A percentile compares a stretch with the other conserved stretches of the same genome.
Conservation (phyloP, 768 basidiomycete species). For the Suillus bovinus region DNA sequence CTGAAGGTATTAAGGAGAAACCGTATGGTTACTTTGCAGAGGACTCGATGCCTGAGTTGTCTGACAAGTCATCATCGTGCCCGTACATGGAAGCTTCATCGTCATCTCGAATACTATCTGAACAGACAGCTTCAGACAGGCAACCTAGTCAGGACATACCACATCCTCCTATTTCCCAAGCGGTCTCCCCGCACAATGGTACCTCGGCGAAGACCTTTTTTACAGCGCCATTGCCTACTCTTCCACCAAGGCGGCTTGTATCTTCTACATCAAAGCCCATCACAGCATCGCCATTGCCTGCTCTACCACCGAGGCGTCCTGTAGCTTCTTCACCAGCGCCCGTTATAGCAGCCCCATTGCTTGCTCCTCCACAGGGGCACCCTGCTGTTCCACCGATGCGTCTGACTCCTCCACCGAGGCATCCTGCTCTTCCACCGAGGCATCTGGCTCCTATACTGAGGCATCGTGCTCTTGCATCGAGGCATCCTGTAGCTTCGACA, state of each 20-base stretch:
- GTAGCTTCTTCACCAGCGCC: too few species aligned
- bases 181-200: not conserved
- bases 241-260: not conserved
- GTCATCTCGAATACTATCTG: not conserved
- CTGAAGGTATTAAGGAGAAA: not conserved
- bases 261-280: too few species aligned
- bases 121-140: not conserved
- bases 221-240: not conserved
- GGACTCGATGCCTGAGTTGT: not conserved
- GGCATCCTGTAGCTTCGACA: too few species aligned
- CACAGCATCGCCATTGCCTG: too few species aligned
- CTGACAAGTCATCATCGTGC: not conserved
- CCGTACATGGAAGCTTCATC: not conserved
- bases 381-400: too few species aligned
- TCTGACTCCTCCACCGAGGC: too few species aligned
- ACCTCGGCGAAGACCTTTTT: not conserved
- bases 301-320: too few species aligned
- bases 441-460: too few species aligned
- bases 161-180: not conserved
- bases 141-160: not conserved
- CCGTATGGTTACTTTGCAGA: not conserved
- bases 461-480: too few species aligned
- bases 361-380: too few species aligned
- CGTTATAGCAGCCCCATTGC: too few species aligned
- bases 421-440: too few species aligned